Conservation (phyloP, 805 yeast species). For the Blastobotrys muscicola region DNA sequence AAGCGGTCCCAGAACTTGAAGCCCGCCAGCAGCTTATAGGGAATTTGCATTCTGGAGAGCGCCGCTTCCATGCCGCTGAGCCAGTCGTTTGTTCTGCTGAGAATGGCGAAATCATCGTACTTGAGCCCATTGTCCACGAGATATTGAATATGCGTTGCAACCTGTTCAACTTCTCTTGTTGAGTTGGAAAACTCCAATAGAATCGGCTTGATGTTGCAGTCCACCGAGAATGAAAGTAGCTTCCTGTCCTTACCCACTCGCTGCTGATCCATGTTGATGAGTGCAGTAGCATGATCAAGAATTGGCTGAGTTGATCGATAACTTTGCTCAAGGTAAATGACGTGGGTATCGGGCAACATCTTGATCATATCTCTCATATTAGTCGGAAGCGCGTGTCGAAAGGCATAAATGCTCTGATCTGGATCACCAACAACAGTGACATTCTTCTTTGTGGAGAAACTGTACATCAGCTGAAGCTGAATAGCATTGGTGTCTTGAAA, state of each 20-base stretch:
- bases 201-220: constrained; percentile 26
- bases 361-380: constrained; percentile 54
- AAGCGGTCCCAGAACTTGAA: constrained; percentile 69
- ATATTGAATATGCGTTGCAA: constrained; percentile 46
- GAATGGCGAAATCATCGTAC: constrained; percentile 58
- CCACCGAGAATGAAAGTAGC: background rate
- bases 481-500: constrained; percentile 84
- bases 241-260: constrained; percentile 15
- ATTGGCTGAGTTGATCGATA: constrained; percentile 73
- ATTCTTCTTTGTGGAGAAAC: constrained; percentile 10
- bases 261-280: constrained; percentile 50
- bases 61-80: constrained; percentile 58
- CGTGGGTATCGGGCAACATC: constrained; percentile 25
- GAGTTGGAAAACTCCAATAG: constrained; percentile 28
- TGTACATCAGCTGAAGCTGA: constrained; percentile 51
- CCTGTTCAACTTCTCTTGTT: constrained; percentile 47
- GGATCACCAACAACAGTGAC: constrained; percentile 94
- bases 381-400: constrained; percentile 65
- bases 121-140: constrained; percentile 32
- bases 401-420: constrained; percentile 88
- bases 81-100: constrained; percentile 56
- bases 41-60: constrained; percentile 44
- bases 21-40: constrained; percentile 64
- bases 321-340: constrained; percentile 50
- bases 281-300: constrained; percentile 48